Base-by-base conservation (phyloP, 352 stramenopile species). In the Phytophthora rubi region DNA sequence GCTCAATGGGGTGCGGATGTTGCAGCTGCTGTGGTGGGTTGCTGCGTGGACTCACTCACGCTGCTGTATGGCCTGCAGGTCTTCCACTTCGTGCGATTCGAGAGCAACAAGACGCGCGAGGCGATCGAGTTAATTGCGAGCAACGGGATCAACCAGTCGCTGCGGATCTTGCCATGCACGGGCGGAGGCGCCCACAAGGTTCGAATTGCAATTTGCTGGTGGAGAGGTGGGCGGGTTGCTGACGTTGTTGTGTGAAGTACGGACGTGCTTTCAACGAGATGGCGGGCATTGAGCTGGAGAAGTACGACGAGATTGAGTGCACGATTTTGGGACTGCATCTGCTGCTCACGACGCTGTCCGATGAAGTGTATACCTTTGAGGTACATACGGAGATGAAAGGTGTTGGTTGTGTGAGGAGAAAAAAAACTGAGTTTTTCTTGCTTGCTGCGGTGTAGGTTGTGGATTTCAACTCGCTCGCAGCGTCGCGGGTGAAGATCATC, bases 351-450 rank as follows among this genome's bases (percentile, higher is more conserved):
- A 98, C 97, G 61, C 82, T 99, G 9, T 88, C 96, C 0, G 95
- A 98, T 62, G 97, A 99, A 90, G 98, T 98, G 62, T 99, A 99
- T 76, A 99, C 97, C 30, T 99, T 98, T 79, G 91, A 98, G 79
- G 94, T 97, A 56, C 18, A 52, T 1, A n/a, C 51, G 6, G 26
- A 13, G 5, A 9, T 58, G 9, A 30, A 51, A 16, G 51, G n/a
- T 59, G 16, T 13, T 66, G 18, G 12, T 56, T 63, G 18, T 21
- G 18, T 21, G 18, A 21, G 18, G 18, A 21, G 18, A 21, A 0
- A 21, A 21, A 21, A 21, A 4, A 26, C 23, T 32, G 33, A 6
- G 4, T 1, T 44, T 33, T 64, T 9, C 62, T 39, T 10, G 3
- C 8, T 39, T 39, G 33, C 56, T 35, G 32, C n/a, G 6, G 16